phyloP scores from a whole-genome alignment of 371 early-diverging fungal genomes.

The Lichtheimia ramosa region DNA sequence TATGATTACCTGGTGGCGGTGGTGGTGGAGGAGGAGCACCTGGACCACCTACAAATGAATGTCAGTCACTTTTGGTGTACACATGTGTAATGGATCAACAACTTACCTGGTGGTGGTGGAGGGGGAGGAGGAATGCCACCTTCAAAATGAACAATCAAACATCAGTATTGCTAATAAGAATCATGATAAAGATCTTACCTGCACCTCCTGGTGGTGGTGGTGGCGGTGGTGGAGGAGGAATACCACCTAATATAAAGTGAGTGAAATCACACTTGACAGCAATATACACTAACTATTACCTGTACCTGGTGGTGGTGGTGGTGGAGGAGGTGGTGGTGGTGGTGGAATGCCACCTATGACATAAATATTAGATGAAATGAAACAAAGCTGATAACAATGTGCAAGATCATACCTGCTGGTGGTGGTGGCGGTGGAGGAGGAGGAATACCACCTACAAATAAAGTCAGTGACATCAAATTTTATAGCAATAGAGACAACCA shows the following conservation, averaged over 20 bases:
- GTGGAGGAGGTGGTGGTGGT: conserved; percentile 13
- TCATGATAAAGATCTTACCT: conserved; percentile 2
- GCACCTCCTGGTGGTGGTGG: conserved; percentile 11
- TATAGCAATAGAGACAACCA: background rate
- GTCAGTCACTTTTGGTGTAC: background rate
- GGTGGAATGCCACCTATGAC: conserved; percentile 6
- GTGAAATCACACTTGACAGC: background rate
- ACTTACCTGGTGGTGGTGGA: conserved; percentile 20
- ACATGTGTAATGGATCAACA: background rate
- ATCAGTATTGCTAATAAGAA: background rate
- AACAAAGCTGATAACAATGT: no score
- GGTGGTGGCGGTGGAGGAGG: conserved; percentile 5
- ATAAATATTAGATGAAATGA: no score
- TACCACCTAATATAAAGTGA: background rate
- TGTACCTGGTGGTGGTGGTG: conserved; percentile 7
- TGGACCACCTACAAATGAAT: background rate
- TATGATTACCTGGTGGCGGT: conserved; percentile 21
- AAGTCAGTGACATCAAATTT: background rate
- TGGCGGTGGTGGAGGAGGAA: conserved; percentile 6
- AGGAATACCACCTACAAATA: background rate
- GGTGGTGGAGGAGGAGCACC: conserved; percentile 28
- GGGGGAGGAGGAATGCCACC: conserved; percentile 12
- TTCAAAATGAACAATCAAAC: background rate
- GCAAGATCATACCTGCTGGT: conserved; percentile 3
- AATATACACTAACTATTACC: background rate